Evolutionary conservation across 2,329 filamentous ascomycete genomes (phyloP).

Genomic region (Lachnellula arida): DNA sequence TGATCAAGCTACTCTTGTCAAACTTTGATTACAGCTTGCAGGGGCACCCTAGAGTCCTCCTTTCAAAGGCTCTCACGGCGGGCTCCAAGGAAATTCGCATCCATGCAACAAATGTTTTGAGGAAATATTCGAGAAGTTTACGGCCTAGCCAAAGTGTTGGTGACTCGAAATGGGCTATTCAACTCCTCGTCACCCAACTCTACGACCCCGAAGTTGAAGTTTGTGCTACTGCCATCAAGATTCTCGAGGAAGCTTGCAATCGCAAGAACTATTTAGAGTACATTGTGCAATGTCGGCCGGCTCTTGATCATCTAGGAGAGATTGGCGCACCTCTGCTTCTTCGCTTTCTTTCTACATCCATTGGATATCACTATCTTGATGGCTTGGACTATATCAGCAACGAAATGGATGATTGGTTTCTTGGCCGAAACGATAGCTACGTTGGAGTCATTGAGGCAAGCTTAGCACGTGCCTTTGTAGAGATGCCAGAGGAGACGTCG

Average conservation of each 20-base stretch:
- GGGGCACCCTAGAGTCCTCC: conserved; percentile 84
- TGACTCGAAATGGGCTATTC: conserved; percentile 92
- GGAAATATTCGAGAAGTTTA: conserved; percentile 72
- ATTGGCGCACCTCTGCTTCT: conserved; percentile 91
- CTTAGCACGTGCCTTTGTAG: conserved; percentile 72
- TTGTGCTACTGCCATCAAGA: conserved; percentile 93
- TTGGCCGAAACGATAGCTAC: conserved; percentile 95
- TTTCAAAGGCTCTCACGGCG: conserved; percentile 90
- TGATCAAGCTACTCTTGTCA: conserved; percentile 81
- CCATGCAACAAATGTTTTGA: conserved; percentile 77
- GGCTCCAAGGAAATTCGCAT: conserved; percentile 90
- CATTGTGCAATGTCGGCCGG: conserved; percentile 92
- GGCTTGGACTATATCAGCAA: conserved; percentile 98
- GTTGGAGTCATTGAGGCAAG: conserved; percentile 94
- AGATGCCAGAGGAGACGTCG: conserved; percentile 39
- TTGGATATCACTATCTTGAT: conserved; percentile 95
- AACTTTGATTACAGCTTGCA: conserved; percentile 89
- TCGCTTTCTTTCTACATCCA: conserved; percentile 90
- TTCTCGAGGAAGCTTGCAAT: conserved; percentile 95
- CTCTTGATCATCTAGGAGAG: conserved; percentile 90
- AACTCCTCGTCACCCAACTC: conserved; percentile 92
- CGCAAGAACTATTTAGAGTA: conserved; percentile 87
- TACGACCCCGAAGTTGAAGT: conserved; percentile 98
- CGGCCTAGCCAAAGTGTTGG: conserved; percentile 42
- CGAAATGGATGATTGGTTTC: conserved; percentile 99